Percentiles rank a stretch among this genome's conserved stretches.
phyloP scores from a whole-genome alignment of 75 land plant genomes.

The Gnetum montanum region DNA sequence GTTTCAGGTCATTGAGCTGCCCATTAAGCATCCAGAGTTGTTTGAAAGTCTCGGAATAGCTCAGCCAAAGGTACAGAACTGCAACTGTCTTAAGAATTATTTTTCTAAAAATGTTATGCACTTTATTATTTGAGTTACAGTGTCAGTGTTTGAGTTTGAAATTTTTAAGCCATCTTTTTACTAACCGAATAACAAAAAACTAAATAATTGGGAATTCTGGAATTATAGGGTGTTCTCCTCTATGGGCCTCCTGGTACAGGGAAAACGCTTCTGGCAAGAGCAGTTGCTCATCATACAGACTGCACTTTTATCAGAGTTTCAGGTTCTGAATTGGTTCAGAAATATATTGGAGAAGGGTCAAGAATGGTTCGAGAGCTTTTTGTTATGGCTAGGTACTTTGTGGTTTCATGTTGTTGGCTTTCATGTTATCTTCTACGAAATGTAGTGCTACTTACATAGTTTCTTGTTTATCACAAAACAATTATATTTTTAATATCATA shows the following conservation, averaged over 20 bases:
- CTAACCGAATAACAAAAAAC: too few relatives aligned
- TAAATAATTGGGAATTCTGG: too few relatives aligned
- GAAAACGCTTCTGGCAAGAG: slow-evolving; percentile 71
- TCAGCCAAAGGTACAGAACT: slow-evolving; percentile 78
- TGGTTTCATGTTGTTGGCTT: too few relatives aligned
- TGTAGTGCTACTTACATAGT: too few relatives aligned
- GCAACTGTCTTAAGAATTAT: not conserved
- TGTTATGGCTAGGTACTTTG: slow-evolving; percentile 90
- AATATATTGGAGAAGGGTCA: slow-evolving; percentile 96
- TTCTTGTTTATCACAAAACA: too few relatives aligned
- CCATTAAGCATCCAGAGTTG: slow-evolving; percentile 93
- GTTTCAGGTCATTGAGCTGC: slow-evolving; percentile 89
- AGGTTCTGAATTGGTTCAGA: slow-evolving; percentile 95
- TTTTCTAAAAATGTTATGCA: too few relatives aligned
- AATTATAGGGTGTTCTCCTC: slow-evolving; percentile 59
- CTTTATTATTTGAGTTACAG: too few relatives aligned
- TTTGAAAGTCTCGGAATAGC: slow-evolving; percentile 98
- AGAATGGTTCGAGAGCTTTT: slow-evolving; percentile 98
- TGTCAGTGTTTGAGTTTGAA: too few relatives aligned
- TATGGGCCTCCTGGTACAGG: slow-evolving; percentile 95
- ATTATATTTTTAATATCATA: too few relatives aligned
- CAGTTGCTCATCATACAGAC: slow-evolving; percentile 97
- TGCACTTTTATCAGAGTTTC: slow-evolving; percentile 96
- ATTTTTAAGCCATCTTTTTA: too few relatives aligned
- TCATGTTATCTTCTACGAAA: too few relatives aligned